A percentile compares a stretch with the other conserved stretches of the same genome.
Conservation (phyloP, 495 filamentous ascomycete genomes). For the Aspergillus bridgeri region DNA sequence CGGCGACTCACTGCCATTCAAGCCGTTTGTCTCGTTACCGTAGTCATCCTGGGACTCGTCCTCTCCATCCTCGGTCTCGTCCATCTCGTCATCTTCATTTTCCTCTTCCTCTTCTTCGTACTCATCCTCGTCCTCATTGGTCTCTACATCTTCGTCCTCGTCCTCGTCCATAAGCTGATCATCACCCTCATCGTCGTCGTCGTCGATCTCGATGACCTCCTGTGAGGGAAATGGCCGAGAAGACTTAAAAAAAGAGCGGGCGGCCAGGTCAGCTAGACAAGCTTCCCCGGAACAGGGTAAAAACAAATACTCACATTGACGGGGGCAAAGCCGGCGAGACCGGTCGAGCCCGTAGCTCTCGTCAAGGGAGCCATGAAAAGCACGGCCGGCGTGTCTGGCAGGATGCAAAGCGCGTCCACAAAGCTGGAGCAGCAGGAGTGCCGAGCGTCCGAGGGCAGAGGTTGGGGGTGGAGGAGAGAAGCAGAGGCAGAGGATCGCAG, state of each 20-base stretch:
- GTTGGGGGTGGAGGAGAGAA: background rate
- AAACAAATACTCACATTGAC: slow-evolving; percentile 25
- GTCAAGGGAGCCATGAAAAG: slow-evolving; percentile 28
- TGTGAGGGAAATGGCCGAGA: slow-evolving; percentile 15
- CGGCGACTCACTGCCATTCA: slow-evolving; percentile 23
- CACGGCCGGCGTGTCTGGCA: slow-evolving; percentile 2
- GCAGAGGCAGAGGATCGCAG: background rate
- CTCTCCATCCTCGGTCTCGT: slow-evolving; percentile 23
- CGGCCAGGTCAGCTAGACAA: background rate
- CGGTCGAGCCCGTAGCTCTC: slow-evolving; percentile 20
- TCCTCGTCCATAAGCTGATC: slow-evolving; percentile 29
- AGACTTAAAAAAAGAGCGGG: slow-evolving; percentile 12
- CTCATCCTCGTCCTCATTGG: slow-evolving; percentile 25
- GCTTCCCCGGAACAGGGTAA: background rate
- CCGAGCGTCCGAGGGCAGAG: background rate
- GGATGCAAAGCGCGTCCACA: background rate
- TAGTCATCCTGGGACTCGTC: slow-evolving; percentile 19
- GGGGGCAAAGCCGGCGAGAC: slow-evolving; percentile 21
- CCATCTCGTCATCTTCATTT: slow-evolving; percentile 19
- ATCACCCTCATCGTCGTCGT: slow-evolving; percentile 29
- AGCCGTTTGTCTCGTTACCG: slow-evolving; percentile 14
- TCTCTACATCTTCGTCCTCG: slow-evolving; percentile 17
- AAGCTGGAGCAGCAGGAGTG: background rate
- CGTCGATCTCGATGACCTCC: slow-evolving; percentile 43
- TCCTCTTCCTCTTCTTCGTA: slow-evolving; percentile 22